Evolutionary conservation across 108 stramenopile genomes (phyloP), one percentile per base, ranked within the genome.

Genomic region (Conticribra guillardii): DNA sequence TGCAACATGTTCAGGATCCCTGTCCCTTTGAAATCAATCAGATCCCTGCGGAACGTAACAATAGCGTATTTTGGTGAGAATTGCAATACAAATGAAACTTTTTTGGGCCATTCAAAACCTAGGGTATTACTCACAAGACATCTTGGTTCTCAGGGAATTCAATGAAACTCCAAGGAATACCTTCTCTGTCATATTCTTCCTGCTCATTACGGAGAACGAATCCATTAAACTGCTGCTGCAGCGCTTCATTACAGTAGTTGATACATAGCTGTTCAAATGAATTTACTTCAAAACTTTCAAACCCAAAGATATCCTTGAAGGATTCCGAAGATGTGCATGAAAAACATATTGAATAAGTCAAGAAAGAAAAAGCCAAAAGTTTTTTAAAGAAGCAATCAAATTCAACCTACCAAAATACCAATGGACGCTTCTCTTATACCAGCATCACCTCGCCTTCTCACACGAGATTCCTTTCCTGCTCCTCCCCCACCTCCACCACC

Each of bases 131-230:
- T n/a, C n/a, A n/a, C n/a, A 99, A 78, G 5, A 97, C 95, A 53
- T 96, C 89, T 80, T 97, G 97, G 70, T 99, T 99, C 69, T 98
- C 97, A 14, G 93, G 88, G 64, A 97, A 99, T 29, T 89, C 84
- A 58, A 99, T 96, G 53, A 89, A 89, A 21, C 72, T 78, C 89
- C 90, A 95, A 26, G 80, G 73, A 71, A 94, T 88, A 19, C 88
- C 89, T 79, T 96, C 96, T 15, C 82, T 69, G 32, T 88, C 85
- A 73, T 95, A 97, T 65, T 89, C 90, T 28, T 86, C 87, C 75
- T 95, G 92, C 74, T 96, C 96, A 49, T 87, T 83, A 59, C 81
- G 80, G 2, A 97, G 79, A 15, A 97, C 88, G 58, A 92, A 93
- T 0, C 87, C 74, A 61, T 97, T 95, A 76, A 96, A 96, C 61